A percentile compares a stretch with the other conserved stretches of the same genome.
These are phyloP conservation scores for Rhododendron vialii DNA, from an alignment of 148 eudicot species.

Conservation along the genomic window DNA sequence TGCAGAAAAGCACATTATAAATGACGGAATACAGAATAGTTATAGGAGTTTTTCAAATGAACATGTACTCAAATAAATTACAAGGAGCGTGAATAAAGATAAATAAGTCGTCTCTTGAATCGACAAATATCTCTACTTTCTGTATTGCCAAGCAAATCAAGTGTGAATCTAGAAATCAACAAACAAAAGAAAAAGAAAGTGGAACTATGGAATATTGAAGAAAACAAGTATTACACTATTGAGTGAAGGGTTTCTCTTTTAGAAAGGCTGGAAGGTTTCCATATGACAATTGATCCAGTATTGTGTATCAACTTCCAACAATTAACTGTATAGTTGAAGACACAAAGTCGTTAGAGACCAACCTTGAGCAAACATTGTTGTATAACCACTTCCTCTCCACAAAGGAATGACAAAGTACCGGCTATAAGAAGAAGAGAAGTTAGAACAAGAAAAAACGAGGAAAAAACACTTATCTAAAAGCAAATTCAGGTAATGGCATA, in stretches of 20 bases:
- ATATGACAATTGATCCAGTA: background rate
- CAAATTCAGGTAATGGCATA: slow-evolving; percentile 20
- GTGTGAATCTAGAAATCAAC: background rate
- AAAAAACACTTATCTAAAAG: slow-evolving; percentile 13
- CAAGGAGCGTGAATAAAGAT: background rate
- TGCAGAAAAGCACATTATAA: slow-evolving; percentile 21
- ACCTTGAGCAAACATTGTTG: slow-evolving; percentile 96
- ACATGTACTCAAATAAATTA: background rate
- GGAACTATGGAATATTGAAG: background rate
- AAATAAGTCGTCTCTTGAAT: background rate
- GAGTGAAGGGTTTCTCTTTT: background rate
- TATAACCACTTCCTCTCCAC: slow-evolving; percentile 95
- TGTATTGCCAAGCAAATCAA: background rate
- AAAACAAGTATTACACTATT: background rate
- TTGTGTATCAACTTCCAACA: background rate
- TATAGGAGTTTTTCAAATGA: background rate
- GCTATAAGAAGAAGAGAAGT: slow-evolving; percentile 32
- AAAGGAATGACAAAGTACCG: slow-evolving; percentile 82
- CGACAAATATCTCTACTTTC: background rate
- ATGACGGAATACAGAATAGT: background rate
- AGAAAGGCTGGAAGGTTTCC: background rate
- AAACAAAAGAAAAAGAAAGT: background rate
- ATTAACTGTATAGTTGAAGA: background rate
- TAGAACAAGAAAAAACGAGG: slow-evolving; percentile 8
- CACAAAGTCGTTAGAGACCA: slow-evolving; percentile 10